These are phyloP conservation scores for Melaleuca quinquenervia DNA, from an alignment of 345 rosid genomes.

Conservation along the genomic window DNA sequence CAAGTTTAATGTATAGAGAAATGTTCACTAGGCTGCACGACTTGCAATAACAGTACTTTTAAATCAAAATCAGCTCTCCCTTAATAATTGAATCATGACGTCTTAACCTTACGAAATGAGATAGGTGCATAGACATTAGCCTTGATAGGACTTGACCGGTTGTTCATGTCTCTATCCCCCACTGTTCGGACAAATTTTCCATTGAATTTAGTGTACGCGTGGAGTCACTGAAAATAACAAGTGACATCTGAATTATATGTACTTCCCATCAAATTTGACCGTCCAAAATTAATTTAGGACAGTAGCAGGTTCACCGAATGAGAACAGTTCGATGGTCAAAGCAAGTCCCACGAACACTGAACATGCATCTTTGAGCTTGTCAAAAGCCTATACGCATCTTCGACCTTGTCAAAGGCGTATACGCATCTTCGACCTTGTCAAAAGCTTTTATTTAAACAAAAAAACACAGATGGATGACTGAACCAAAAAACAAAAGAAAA, in stretches of 20 bases:
- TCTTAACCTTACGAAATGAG: neutral
- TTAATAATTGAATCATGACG: neutral
- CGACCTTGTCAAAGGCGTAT: no score
- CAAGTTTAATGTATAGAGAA: neutral
- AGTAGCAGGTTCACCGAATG: neutral
- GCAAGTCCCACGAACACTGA: neutral
- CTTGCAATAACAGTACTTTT: neutral
- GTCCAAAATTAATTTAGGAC: neutral
- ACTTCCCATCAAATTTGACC: neutral
- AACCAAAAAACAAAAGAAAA: no score
- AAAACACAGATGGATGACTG: no score
- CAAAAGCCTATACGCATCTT: no score
- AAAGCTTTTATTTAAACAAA: no score
- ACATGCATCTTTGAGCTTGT: neutral
- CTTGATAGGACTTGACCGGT: neutral
- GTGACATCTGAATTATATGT: neutral
- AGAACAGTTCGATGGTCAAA: neutral
- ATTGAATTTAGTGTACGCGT: neutral
- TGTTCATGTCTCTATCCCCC: neutral
- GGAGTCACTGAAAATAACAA: neutral
- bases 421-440: no score
- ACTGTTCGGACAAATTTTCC: neutral
- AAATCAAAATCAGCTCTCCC: neutral
- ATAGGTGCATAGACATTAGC: neutral
- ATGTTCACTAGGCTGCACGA: neutral